Conservation (phyloP, 2,329 filamentous ascomycete species). For the Achaetomium macrosporum region DNA sequence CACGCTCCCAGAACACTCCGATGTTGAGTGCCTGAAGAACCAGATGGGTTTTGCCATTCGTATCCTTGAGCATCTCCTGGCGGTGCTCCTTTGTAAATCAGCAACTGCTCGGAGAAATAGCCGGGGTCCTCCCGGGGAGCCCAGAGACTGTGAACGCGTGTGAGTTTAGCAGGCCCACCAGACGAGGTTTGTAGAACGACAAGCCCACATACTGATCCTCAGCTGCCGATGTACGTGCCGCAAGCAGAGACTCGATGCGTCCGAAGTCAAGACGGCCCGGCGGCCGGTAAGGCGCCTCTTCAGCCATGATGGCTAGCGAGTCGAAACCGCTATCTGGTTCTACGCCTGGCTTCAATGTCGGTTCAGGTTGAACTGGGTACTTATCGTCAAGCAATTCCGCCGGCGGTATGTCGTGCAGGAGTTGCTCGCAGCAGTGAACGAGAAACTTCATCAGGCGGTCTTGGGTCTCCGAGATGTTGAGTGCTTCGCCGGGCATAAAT, state of each 20-base stretch:
- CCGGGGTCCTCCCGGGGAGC: slow-evolving; percentile 52
- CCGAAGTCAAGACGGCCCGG: slow-evolving; percentile 42
- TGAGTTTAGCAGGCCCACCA: neutral
- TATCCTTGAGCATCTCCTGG: slow-evolving; percentile 38
- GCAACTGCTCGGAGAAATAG: slow-evolving; percentile 45
- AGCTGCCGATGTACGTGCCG: slow-evolving; percentile 35
- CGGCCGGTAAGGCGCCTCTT: slow-evolving; percentile 48
- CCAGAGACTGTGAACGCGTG: slow-evolving; percentile 32
- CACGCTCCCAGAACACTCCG: slow-evolving; percentile 34
- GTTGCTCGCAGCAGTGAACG: slow-evolving; percentile 38
- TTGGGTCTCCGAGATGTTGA: slow-evolving; percentile 47
- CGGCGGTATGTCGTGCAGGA: slow-evolving; percentile 46
- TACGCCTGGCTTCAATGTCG: slow-evolving; percentile 27
- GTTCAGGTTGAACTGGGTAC: slow-evolving; percentile 35
- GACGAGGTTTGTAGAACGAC: neutral
- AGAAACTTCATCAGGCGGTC: slow-evolving; percentile 44
- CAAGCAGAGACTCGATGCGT: slow-evolving; percentile 39
- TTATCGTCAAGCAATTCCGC: slow-evolving; percentile 27
- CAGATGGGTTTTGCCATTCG: slow-evolving; percentile 28
- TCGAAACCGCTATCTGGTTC: slow-evolving; percentile 29
- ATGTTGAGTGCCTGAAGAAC: slow-evolving; percentile 11
- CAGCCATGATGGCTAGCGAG: slow-evolving; percentile 36
- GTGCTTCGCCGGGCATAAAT: slow-evolving; percentile 40
- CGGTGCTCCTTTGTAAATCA: slow-evolving; percentile 43
- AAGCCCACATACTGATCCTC: slow-evolving; percentile 45